Conservation (phyloP, 495 filamentous ascomycete species). For the Neurospora discreta region DNA sequence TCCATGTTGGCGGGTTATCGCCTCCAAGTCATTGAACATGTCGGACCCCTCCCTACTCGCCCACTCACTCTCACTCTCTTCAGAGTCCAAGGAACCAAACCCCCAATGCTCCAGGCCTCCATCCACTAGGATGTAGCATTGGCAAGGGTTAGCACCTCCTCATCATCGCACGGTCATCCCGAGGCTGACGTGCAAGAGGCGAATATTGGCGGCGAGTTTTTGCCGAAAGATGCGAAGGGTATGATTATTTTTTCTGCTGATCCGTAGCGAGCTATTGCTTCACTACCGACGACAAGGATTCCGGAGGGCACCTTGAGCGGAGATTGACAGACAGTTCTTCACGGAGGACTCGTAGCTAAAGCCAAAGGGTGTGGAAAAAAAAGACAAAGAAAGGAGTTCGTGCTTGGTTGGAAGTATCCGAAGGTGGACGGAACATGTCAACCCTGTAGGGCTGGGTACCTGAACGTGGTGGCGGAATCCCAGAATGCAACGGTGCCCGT, state of each 20-base stretch:
- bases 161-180: background rate
- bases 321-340: background rate
- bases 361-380: background rate
- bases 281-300: background rate
- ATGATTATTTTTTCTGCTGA: background rate
- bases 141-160: background rate
- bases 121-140: background rate
- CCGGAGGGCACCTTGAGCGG: background rate
- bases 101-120: background rate
- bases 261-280: background rate
- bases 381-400: background rate
- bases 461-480: background rate
- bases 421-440: background rate
- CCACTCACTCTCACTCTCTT: background rate
- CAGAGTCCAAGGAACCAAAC: background rate
- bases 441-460: background rate
- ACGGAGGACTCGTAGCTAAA: background rate
- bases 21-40: background rate
- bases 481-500: background rate
- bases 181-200: background rate
- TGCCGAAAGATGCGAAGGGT: background rate
- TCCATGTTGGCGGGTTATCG: background rate
- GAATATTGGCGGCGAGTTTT: background rate
- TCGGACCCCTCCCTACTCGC: background rate
- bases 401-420: background rate